Conservation (phyloP, 2,329 filamentous ascomycete genomes). For the Karstenula rhodostoma region DNA sequence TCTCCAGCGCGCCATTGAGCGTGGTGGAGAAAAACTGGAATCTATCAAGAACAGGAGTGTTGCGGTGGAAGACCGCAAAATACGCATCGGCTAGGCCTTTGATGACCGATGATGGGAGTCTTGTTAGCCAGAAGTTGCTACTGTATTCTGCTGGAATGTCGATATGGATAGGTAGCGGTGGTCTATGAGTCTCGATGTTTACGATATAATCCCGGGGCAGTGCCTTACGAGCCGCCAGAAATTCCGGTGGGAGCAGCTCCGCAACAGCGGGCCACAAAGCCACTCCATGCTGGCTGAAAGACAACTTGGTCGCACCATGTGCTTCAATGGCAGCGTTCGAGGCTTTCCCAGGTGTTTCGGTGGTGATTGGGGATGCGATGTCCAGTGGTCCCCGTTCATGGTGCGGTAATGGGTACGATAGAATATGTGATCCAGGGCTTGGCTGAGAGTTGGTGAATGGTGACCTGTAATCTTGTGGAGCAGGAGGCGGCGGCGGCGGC, state of each 20-base stretch:
- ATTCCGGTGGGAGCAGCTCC: conserved; percentile 52
- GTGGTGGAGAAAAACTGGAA: conserved; percentile 61
- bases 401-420: conserved; percentile 20
- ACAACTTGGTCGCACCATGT: conserved; percentile 47
- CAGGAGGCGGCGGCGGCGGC: conserved; percentile 7
- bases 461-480: conserved; percentile 35
- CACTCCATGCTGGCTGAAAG: conserved; percentile 62
- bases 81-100: conserved; percentile 63
- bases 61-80: conserved; percentile 64
- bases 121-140: conserved; percentile 54
- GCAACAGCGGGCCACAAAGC: conserved; percentile 59
- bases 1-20: conserved; percentile 58
- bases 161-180: conserved; percentile 53
- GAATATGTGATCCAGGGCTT: conserved; percentile 31
- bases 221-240: conserved; percentile 48
- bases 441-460: conserved; percentile 39
- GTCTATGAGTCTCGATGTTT: conserved; percentile 58
- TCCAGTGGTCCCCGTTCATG: conserved; percentile 36
- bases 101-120: conserved; percentile 57
- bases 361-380: conserved; percentile 33
- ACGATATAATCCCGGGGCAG: conserved; percentile 61
- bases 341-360: conserved; percentile 36
- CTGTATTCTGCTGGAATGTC: conserved; percentile 46
- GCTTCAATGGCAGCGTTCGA: conserved; percentile 30
- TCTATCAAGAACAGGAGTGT: conserved; percentile 62